A percentile compares a stretch with the other conserved stretches of the same genome.
phyloP scores from a whole-genome alignment of 306 rosid genomes.

The Prosopis cineraria region DNA sequence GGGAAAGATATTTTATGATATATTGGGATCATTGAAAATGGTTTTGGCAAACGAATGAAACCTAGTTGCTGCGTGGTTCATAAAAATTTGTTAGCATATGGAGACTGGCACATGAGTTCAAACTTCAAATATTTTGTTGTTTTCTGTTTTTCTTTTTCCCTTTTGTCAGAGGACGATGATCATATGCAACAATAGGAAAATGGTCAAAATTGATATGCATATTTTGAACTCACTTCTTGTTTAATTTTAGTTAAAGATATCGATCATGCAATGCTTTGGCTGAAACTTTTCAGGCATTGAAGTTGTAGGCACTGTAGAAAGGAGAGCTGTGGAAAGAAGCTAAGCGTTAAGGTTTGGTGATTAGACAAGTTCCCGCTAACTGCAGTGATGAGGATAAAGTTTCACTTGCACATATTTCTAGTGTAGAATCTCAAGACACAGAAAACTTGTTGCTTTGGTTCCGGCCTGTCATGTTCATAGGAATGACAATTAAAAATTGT shows the following conservation, averaged over 20 bases:
- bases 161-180: neutral
- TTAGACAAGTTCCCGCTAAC: neutral
- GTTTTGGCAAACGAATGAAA: conserved; percentile 5
- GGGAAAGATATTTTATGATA: neutral
- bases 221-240: neutral
- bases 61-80: conserved; percentile 4
- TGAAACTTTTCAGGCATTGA: conserved; percentile 51
- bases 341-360: conserved; percentile 5
- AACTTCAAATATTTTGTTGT: neutral
- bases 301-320: conserved; percentile 42
- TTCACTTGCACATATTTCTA: neutral
- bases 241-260: neutral
- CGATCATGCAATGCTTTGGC: conserved; percentile 19
- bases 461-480: neutral
- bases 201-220: neutral
- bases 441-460: neutral
- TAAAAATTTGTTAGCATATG: neutral
- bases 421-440: neutral
- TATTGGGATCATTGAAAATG: neutral
- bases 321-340: neutral
- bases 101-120: neutral
- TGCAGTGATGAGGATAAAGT: neutral
- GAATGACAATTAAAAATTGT: neutral
- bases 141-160: neutral
- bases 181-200: too few relatives aligned